phyloP scores from a whole-genome alignment of 805 yeast genomes.

The Candida patagonica region DNA sequence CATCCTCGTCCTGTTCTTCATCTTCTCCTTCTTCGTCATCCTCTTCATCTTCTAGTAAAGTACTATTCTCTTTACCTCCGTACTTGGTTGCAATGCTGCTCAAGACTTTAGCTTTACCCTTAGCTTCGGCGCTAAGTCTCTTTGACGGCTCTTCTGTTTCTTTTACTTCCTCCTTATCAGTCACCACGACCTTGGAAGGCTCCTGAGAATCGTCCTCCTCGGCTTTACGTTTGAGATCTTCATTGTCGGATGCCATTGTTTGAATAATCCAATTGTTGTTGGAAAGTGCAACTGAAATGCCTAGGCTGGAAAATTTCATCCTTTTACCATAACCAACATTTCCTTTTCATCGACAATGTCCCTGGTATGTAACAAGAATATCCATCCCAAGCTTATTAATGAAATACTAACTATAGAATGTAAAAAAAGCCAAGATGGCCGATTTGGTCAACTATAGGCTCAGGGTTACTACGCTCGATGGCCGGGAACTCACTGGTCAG shows the following conservation, averaged over 20 bases:
- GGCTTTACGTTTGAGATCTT: conserved; percentile 18
- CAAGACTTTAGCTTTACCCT: conserved; percentile 18
- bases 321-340: not conserved
- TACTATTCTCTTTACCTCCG: conserved; percentile 16
- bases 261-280: conserved; percentile 1
- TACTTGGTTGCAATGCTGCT: conserved; percentile 9
- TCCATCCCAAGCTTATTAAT: not conserved
- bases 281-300: not conserved
- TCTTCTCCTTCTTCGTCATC: conserved; percentile 50
- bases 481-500: conserved; percentile 68
- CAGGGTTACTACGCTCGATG: conserved; percentile 67
- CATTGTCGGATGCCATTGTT: conserved; percentile 19
- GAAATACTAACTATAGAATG: conserved; percentile 12
- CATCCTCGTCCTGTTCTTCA: conserved; percentile 27
- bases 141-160: conserved; percentile 1
- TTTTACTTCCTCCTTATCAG: conserved; percentile 7
- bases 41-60: conserved; percentile 28
- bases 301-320: not conserved
- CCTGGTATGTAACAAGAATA: not conserved
- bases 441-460: conserved; percentile 68
- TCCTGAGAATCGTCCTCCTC: conserved; percentile 13
- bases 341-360: not conserved
- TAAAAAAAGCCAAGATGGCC: conserved; percentile 43
- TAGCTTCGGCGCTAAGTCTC: conserved; percentile 3
- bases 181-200: conserved; percentile 14